Evolutionary conservation across 2,329 filamentous ascomycete genomes (phyloP), one percentile per base, ranked within the genome.

Genomic region (Simplicillium sp.): DNA sequence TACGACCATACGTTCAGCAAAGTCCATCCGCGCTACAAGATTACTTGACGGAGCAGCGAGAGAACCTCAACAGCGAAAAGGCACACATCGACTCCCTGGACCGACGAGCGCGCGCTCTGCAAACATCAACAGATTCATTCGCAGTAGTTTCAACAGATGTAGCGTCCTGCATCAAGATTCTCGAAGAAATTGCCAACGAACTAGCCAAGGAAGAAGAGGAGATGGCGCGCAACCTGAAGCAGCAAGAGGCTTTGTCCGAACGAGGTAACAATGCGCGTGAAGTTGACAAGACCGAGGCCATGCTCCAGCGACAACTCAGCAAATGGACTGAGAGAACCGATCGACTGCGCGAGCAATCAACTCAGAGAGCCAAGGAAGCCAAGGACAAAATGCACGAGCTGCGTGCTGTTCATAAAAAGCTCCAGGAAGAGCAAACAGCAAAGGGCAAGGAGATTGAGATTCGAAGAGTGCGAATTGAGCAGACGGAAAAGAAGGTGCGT

Each of bases 401-500:
- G 42, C 75, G 86, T 41, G 78, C 74, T 4, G 75, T 88, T 36
- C 90, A 98, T 61, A 79, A 79, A 54, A 80, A 80, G 56, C 68
- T 97, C 45, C 84, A 83, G 1, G 84, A 90, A 55, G 90, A 98
- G 69, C 75, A 89, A 47, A 77, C 76, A 2, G 87, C 92, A 41
- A 94, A 94, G 65, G 82, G 83, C 29, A 82, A 87, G 43, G 90
- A 97, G 56, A 94, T 97, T 67, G 92, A 98, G 68, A 80, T 84
- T 56, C 74, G 89, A 53, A 79, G 86, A 50, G 87, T 96, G n/a
- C 73, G 89, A 45, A 97, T 98, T 48, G 92, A 98, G 65, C 88
- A 96, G 68, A 95, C 87, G 8, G 90, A 97, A 74, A 97, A 97
- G 69, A 97, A 97, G 85, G 88, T 88, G 69, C 52, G 69, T 56